Conservation (phyloP, 2,329 filamentous ascomycete genomes). For the Xylaria multiplex region DNA sequence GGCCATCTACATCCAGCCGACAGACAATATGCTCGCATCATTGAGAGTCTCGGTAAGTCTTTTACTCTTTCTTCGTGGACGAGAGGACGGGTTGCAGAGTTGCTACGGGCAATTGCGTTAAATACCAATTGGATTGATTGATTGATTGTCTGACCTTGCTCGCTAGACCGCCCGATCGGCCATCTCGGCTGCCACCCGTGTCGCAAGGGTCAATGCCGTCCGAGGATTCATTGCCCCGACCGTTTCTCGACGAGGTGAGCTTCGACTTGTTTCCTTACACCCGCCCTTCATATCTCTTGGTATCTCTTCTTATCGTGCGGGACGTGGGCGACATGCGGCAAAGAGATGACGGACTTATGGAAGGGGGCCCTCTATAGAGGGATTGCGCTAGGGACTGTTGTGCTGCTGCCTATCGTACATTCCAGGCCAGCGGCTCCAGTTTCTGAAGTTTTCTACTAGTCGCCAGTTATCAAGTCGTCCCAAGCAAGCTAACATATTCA, state of each 20-base stretch:
- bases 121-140: slow-evolving; percentile 21
- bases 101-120: neutral
- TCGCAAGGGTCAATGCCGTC: slow-evolving; percentile 59
- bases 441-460: neutral
- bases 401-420: neutral
- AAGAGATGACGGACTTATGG: neutral
- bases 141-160: slow-evolving; percentile 4
- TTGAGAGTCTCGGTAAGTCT: slow-evolving; percentile 66
- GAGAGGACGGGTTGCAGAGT: neutral
- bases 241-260: slow-evolving; percentile 69
- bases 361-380: neutral
- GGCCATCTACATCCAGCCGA: slow-evolving; percentile 55
- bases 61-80: neutral
- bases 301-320: slow-evolving; percentile 1
- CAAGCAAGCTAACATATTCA: slow-evolving; percentile 26
- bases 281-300: neutral
- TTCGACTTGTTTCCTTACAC: slow-evolving; percentile 44
- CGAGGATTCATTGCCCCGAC: slow-evolving; percentile 70
- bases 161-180: slow-evolving; percentile 61
- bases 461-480: neutral
- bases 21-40: slow-evolving; percentile 67
- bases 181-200: slow-evolving; percentile 61
- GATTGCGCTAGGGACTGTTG: neutral
- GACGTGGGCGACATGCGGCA: slow-evolving; percentile 7
- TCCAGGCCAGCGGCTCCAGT: neutral